Percentiles rank a stretch among this genome's conserved stretches.
These are phyloP conservation scores for Hypoxylon sp. DNA, from an alignment of 2,329 filamentous ascomycete species.

Conservation along the genomic window DNA sequence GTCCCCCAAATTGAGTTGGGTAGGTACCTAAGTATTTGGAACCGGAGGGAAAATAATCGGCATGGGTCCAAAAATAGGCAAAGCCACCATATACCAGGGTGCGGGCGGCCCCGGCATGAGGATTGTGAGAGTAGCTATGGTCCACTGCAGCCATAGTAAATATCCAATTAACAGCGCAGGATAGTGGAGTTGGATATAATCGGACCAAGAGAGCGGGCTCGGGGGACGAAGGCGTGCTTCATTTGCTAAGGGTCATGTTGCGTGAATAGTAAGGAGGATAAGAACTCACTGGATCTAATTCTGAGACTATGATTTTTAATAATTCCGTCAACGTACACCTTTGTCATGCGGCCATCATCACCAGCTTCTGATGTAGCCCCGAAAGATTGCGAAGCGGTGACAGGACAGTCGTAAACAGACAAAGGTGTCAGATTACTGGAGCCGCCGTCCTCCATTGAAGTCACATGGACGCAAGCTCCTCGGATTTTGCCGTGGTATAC, in stretches of 20 bases:
- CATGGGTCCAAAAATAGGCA: no score
- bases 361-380: no score
- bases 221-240: background rate
- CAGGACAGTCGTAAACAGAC: slow-evolving; percentile 2
- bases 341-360: no score
- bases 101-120: no score
- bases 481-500: background rate
- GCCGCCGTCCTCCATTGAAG: background rate
- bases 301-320: background rate
- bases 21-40: no score
- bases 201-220: background rate
- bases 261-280: background rate
- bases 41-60: no score
- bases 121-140: no score
- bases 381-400: background rate
- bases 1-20: no score
- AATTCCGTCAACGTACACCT: background rate
- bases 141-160: no score
- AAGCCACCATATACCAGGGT: no score
- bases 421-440: background rate
- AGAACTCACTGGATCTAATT: background rate
- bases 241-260: background rate
- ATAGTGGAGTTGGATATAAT: no score
- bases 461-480: background rate
- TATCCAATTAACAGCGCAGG: no score